Base-by-base conservation (phyloP, 73 alveolate genomes). In the Tetrahymena elliotti region DNA sequence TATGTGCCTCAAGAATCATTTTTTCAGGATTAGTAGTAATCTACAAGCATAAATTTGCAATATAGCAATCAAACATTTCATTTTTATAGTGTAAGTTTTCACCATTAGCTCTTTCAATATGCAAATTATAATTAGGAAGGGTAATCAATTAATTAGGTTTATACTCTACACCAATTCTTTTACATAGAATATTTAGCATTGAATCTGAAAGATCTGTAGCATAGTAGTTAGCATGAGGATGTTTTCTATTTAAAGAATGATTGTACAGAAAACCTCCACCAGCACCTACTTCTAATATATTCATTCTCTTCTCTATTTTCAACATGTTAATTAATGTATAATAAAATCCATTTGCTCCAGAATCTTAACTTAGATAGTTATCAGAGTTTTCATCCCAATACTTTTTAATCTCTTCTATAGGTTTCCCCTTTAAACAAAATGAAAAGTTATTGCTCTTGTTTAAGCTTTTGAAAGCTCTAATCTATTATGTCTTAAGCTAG, bases 21-120 rank as follows among this genome's bases (percentile, higher is more conserved):
- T 96, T 94, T 94, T 35, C 27, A 93, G 94, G 97, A 93, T 97
- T 93, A 16, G 94, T 94, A 83, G 96, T 98, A 35, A 96, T 16
- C 97, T 93, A 53, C 84, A 97, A 93, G 31, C 98, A 95, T 24
- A 97, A 93, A 94, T 95, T 96, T 12, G 99, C 96, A 38, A 97
- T 27, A 83, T 97, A 97, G 93, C 97, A 93, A 40, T 97, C 98
- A 83, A 94, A 95, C 82, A 68, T 52, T 4, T 83, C 88, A 83
- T 94, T 96, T 27, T 93, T 92, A 88, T 94, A 97, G 20, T 98
- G 98, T 20, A 97, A 96, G 22, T 84, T 27, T 82, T 97, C 98
- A 84, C 93, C 96, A 53, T 97, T 96, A 18, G 88, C 88, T 24
- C 20, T 68, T 68, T 68, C 88, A 22, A 68, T 68, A 10, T 68